phyloP scores from a whole-genome alignment of 352 stramenopile genomes.

The Elongisporangium prolatum region DNA sequence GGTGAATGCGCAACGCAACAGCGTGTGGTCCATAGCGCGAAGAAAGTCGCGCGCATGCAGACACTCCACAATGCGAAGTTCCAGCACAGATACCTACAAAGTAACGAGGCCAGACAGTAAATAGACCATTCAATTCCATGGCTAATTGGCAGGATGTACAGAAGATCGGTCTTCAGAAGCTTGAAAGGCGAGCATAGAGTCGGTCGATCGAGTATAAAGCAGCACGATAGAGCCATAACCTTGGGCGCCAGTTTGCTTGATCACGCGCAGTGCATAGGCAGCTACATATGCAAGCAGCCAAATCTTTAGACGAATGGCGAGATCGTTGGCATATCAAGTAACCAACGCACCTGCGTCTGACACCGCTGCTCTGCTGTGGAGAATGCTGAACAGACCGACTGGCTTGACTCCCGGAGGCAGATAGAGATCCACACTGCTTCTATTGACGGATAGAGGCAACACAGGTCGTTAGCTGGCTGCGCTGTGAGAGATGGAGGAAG shows the following conservation, averaged over 20 bases:
- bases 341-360: slow-evolving; percentile 12
- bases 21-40: slow-evolving; percentile 16
- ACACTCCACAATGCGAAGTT: slow-evolving; percentile 30
- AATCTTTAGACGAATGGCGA: not conserved
- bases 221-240: slow-evolving; percentile 9
- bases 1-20: slow-evolving; percentile 38
- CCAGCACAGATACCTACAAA: slow-evolving; percentile 3
- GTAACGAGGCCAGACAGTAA: slow-evolving; percentile 18
- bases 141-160: no score
- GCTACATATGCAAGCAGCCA: not conserved
- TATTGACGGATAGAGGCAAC: not conserved
- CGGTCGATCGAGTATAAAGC: slow-evolving; percentile 12
- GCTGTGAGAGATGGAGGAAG: slow-evolving; percentile 1
- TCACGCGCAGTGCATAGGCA: slow-evolving; percentile 8
- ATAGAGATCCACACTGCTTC: slow-evolving; percentile 10
- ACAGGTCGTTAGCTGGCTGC: slow-evolving; percentile 3
- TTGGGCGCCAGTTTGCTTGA: slow-evolving; percentile 4
- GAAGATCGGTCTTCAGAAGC: no score
- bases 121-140: not conserved
- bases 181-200: slow-evolving; percentile 1
- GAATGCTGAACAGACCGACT: slow-evolving; percentile 19
- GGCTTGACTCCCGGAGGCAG: slow-evolving; percentile 20
- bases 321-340: not conserved
- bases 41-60: slow-evolving; percentile 52
- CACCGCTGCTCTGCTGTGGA: slow-evolving; percentile 7